Evolutionary conservation across 257 asterid genomes (phyloP), one percentile per base, ranked within the genome.

Genomic region (Gynochthodes officinalis): DNA sequence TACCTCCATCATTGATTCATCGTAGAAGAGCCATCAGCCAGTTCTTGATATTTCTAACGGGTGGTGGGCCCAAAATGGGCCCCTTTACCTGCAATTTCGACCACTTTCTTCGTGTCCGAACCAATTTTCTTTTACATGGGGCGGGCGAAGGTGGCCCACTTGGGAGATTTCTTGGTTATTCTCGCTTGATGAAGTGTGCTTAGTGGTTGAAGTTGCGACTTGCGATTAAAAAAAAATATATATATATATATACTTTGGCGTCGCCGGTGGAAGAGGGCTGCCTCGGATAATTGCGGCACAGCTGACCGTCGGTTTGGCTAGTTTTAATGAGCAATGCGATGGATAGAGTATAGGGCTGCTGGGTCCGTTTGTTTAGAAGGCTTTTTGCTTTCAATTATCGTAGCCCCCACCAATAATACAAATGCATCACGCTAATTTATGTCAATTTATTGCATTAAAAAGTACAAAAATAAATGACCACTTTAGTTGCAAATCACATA

Each of bases 131-230:
- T 67, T n/a, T 81, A 83, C 43, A 21, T 81, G 78, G 87, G 86
- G 19, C 80, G 87, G 86, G 19, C 80, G 83, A 40, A 28, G 62
- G 15, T 39, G 72, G 82, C 84, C 84, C 52, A 74, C 60, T 42
- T 84, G 87, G 44, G 86, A 80, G 37, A 72, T 79, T 50, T 81
- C 86, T 0, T 21, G 64, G 44, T 85, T 83, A 63, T 81, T 85
- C 73, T 1, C 81, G 83, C 78, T 83, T 0, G 88, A 81, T 37
- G 88, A 88, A 0, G 82, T 59, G 37, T 73, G 79, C n/a, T 71
- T 86, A 49, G 68, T 39, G 49, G 42, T 70, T 1, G 86, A 83
- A 79, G 81, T 81, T 25, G 81, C 71, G 48, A 7, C 48, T n/a
- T n/a, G n/a, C n/a, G n/a, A n/a, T n/a, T n/a, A n/a, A n/a, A 6